Conservation (phyloP, 225 moss, liverwort and hornwort genomes). For the Rhytidiadelphus loreus region DNA sequence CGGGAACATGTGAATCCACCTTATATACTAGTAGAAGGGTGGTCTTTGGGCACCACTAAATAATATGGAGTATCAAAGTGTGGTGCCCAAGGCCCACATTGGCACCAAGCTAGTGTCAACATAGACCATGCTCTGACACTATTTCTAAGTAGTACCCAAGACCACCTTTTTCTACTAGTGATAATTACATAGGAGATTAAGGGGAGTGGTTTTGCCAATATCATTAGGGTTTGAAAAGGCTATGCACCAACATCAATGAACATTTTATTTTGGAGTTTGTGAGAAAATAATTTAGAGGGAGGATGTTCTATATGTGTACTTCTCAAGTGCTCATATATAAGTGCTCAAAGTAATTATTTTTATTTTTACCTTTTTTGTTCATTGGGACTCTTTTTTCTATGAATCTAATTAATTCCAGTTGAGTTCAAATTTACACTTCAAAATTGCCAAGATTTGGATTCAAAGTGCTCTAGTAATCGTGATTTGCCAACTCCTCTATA, state of each 20-base stretch:
- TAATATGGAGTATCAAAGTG: background rate
- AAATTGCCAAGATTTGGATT: background rate
- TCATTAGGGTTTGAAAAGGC: background rate
- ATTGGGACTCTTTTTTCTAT: background rate
- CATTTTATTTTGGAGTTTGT: background rate
- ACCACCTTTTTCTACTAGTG: too few species aligned
- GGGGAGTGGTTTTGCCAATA: background rate
- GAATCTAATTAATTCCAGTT: too few species aligned
- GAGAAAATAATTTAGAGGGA: background rate
- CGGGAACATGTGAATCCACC: background rate
- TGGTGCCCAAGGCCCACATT: too few species aligned
- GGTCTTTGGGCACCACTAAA: too few species aligned
- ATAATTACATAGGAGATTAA: background rate
- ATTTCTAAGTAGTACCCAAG: too few species aligned
- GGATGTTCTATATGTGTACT: background rate
- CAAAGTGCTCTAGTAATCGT: too few species aligned
- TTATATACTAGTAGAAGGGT: background rate
- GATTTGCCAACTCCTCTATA: background rate
- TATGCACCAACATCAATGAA: background rate
- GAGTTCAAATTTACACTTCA: too few species aligned
- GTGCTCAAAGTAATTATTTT: background rate
- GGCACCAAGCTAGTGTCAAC: too few species aligned
- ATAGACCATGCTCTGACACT: too few species aligned
- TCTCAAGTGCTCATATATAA: background rate
- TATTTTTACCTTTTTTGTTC: background rate